Conservation (phyloP, 768 basidiomycete species). For the Pholiota conissans region DNA sequence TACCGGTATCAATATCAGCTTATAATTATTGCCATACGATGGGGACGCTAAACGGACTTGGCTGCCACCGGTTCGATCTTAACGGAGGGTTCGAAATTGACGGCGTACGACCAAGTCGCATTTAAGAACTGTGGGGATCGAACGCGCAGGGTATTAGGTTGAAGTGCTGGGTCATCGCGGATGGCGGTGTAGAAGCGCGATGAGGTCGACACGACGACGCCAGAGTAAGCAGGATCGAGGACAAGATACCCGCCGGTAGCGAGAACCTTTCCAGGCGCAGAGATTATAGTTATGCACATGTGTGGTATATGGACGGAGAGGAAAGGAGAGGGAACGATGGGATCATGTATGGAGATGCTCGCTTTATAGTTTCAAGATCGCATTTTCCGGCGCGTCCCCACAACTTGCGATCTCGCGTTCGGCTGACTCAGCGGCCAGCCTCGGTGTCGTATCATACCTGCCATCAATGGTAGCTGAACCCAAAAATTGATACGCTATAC, state of each 20-base stretch:
- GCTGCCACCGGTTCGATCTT: slow-evolving; percentile 31
- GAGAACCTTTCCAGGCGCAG: slow-evolving; percentile 93
- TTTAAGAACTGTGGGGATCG: slow-evolving; percentile 89
- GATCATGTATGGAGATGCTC: slow-evolving; percentile 6
- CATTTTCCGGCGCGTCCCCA: slow-evolving; percentile 7
- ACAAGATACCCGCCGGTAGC: slow-evolving; percentile 97
- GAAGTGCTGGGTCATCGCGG: slow-evolving; percentile 30
- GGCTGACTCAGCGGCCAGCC: slow-evolving; percentile 15
- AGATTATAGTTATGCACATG: slow-evolving; percentile 71
- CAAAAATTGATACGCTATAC: slow-evolving; percentile 1
- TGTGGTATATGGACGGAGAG: not conserved
- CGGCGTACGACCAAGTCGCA: slow-evolving; percentile 74
- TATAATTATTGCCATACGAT: not conserved
- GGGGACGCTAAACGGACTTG: slow-evolving; percentile 35
- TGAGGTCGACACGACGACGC: slow-evolving; percentile 88
- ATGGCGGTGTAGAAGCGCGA: slow-evolving; percentile 92
- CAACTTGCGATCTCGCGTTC: slow-evolving; percentile 4
- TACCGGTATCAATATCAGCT: slow-evolving; percentile 13
- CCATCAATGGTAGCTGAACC: slow-evolving; percentile 14
- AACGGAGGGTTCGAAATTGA: slow-evolving; percentile 39
- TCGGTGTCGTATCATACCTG: slow-evolving; percentile 2
- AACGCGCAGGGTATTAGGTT: slow-evolving; percentile 58
- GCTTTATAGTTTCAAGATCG: slow-evolving; percentile 14
- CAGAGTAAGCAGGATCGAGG: slow-evolving; percentile 83
- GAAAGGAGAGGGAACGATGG: slow-evolving; percentile 10